Conservation (phyloP, 352 stramenopile genomes). For the Globisporangium cylindrosporum region DNA sequence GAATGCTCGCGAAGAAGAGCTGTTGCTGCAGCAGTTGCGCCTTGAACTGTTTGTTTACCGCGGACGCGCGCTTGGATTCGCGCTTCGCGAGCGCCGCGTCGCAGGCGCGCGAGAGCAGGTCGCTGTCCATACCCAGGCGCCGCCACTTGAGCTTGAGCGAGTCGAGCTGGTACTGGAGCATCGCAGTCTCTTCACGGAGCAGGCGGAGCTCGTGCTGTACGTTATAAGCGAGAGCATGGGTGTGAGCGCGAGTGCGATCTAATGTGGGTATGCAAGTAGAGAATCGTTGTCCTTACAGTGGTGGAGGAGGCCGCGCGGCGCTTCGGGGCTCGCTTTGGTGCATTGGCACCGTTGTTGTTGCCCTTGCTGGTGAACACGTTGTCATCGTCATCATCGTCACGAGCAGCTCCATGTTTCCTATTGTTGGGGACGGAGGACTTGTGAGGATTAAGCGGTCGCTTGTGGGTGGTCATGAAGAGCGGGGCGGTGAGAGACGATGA, state of each 20-base stretch:
- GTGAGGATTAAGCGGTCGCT: neutral
- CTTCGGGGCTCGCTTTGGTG: neutral
- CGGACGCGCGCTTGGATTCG: constrained; percentile 33
- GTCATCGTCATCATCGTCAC: neutral
- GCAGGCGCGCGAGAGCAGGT: constrained; percentile 33
- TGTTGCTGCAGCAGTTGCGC: constrained; percentile 60
- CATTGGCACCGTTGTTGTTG: neutral
- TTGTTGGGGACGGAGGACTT: neutral
- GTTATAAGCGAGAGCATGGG: neutral
- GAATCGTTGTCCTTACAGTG: neutral
- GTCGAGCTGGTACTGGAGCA: constrained; percentile 39
- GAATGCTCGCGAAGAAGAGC: constrained; percentile 52
- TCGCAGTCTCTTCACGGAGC: constrained; percentile 38
- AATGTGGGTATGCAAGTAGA: too few species aligned
- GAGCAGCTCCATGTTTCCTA: neutral
- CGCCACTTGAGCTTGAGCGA: constrained; percentile 47
- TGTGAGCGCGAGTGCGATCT: neutral
- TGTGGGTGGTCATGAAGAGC: neutral
- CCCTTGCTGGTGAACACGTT: neutral
- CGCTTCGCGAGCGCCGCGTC: constrained; percentile 46
- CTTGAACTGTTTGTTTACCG: constrained; percentile 40
- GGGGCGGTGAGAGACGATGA: neutral
- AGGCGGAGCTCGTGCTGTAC: constrained; percentile 44
- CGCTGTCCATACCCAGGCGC: constrained; percentile 29
- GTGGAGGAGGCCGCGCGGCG: neutral